Base-by-base conservation (phyloP, 2,329 filamentous ascomycete species). In the Hypoxylon sp. region DNA sequence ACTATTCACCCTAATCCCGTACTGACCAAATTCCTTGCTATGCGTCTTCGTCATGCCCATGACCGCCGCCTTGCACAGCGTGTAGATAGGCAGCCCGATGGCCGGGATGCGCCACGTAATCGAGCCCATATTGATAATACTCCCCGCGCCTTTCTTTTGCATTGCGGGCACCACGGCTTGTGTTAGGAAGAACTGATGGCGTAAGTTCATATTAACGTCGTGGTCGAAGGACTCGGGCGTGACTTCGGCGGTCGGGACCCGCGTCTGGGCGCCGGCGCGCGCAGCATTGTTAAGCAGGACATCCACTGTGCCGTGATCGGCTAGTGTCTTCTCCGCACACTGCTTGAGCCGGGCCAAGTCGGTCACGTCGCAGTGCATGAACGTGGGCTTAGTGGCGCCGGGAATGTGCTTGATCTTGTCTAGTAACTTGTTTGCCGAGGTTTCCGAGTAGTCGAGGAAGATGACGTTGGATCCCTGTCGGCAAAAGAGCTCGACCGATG, bases 1-100 rank as follows among this genome's bases (percentile, higher is more conserved):
- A 61, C 81, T 84, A 57, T 86, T 86, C 5, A 85, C 80, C 0
- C 83, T 67, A 17, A 82, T 75, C 1, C 78, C 78, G n/a, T 69
- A 61, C 5, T 34, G 48, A 0, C 80, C 81, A 53, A 81, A 78
- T 73, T 82, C 81, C 50, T 75, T 76, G 32, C 75, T 76, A 45
- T 80, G 79, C 41, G 77, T 78, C 38, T 75, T 69, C 50, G 80
- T 82, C 74, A 83, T 75, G 5, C 80, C 80, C 53, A 79, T 72
- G 5, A 81, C 69, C 1, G 80, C 81, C 0, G 80, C 77, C 62
- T 82, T 82, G 70, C 78, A 78, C 2, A 80, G 72, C 11, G 76
- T 76, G 63, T 82, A 82, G 5, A 80, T 59, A 2, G 79, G 77
- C 21, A 73, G 25, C 2, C 75, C 77, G 0, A 69, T 66, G 7